Evolutionary conservation across 352 stramenopile species (phyloP), one percentile per base, ranked within the genome.

Genomic region (Phytophthora aleatoria): DNA sequence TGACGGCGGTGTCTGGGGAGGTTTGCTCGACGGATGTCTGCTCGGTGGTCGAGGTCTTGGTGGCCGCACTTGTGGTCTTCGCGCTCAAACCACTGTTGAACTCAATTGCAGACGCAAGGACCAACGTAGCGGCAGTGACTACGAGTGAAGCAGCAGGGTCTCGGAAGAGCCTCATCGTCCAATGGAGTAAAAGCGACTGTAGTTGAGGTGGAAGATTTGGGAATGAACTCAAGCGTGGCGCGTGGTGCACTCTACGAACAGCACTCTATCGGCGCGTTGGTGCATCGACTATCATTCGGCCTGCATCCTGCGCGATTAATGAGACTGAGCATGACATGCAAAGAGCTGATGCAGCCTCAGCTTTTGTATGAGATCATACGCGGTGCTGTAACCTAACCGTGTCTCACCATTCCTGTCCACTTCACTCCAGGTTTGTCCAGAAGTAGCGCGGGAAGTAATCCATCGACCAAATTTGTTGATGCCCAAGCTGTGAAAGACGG

Each of bases 1-100:
- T 72, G 8, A 55, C 44, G 39, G 42, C 57, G 10, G 38, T 54
- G n/a, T 67, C 66, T 5, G 55, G 50, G 4, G 64, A 64, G 7
- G 44, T 56, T 27, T 60, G 45, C 47, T 35, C 27, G 31, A 43
- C 49, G 28, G 57, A 45, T 2, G 28, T 51, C 16, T 61, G 43
- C 51, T 60, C 27, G 6, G 50, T 38, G 27, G 50, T 50, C n/a
- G 59, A 43, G 4, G 47, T 33, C 36, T 48, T 57, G n/a, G 36
- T 47, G 39, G 57, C 31, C 12, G 45, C 10, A 27, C 9, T 28
- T 27, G 33, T 50, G 27, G 55, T 41, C 38, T 62, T 53, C 12
- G 11, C 35, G 33, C 36, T 49, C 9, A 57, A 30, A 16, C 16
- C 60, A 20, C 44, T 49, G 13, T 62, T 51, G 45, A 68, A 57